Percentiles rank a stretch among this genome's conserved stretches.
Conservation (phyloP, 2,329 filamentous ascomycete species). For the Chaetomium strumarium region DNA sequence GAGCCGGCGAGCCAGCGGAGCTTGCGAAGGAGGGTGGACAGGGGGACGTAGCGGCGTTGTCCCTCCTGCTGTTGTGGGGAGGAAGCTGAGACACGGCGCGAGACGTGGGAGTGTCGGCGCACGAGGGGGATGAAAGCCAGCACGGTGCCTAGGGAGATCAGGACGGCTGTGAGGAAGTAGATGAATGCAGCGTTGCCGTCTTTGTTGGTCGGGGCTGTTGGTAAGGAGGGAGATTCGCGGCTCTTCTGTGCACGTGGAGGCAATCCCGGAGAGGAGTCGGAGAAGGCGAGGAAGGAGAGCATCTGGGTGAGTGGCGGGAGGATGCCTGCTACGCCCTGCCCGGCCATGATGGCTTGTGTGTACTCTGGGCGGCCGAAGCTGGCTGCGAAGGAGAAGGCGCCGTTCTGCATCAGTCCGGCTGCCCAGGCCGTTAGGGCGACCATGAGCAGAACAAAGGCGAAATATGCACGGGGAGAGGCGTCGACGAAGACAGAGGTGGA, state of each 20-base stretch:
- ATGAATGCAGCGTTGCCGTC: slow-evolving; percentile 68
- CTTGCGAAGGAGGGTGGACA: slow-evolving; percentile 66
- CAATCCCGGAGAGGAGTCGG: slow-evolving; percentile 24
- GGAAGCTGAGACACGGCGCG: slow-evolving; percentile 37
- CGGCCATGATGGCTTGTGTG: slow-evolving; percentile 93
- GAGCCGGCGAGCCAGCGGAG: slow-evolving; percentile 72
- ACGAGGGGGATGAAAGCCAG: slow-evolving; percentile 70
- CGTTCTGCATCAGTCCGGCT: slow-evolving; percentile 85
- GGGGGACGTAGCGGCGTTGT: slow-evolving; percentile 42
- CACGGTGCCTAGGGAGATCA: slow-evolving; percentile 64
- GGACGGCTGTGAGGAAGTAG: slow-evolving; percentile 85
- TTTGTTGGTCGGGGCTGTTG: slow-evolving; percentile 23
- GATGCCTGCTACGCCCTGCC: slow-evolving; percentile 87
- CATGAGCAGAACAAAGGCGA: slow-evolving; percentile 75
- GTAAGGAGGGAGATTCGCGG: neutral
- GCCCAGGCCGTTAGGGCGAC: slow-evolving; percentile 75
- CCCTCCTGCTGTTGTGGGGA: neutral
- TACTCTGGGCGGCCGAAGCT: slow-evolving; percentile 83
- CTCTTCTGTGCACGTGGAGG: slow-evolving; percentile 3
- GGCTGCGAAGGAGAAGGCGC: slow-evolving; percentile 84
- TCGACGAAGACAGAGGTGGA: slow-evolving; percentile 67
- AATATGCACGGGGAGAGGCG: slow-evolving; percentile 60
- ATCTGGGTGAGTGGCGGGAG: slow-evolving; percentile 85
- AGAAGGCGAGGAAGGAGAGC: slow-evolving; percentile 66
- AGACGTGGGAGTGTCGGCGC: slow-evolving; percentile 49